Percentiles rank a stretch among this genome's conserved stretches.
Evolutionary conservation across 2,329 filamentous ascomycete genomes (phyloP).

Genomic region (Scedosporium dehoogii): DNA sequence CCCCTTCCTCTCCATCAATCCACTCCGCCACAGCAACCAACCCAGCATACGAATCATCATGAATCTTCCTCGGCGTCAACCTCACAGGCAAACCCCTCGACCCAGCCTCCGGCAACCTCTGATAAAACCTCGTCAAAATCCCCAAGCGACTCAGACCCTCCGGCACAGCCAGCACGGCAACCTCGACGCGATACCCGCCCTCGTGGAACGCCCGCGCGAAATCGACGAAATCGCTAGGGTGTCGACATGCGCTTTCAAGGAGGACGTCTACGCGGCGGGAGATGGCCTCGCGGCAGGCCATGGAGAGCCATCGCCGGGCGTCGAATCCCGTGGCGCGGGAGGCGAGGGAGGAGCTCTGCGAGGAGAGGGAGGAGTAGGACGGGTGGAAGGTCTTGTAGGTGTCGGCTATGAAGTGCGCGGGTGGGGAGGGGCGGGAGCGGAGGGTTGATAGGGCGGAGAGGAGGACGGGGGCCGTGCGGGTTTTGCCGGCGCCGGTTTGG

Average conservation of each 20-base stretch:
- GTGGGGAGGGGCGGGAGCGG: neutral
- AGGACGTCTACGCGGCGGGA: constrained; percentile 24
- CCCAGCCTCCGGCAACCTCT: constrained; percentile 23
- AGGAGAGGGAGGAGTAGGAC: constrained; percentile 21
- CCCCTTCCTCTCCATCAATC: constrained; percentile 20
- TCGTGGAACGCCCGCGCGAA: constrained; percentile 24
- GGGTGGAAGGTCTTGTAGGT: constrained; percentile 40
- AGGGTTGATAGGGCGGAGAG: constrained; percentile 18
- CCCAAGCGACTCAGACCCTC: constrained; percentile 30
- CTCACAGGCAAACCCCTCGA: constrained; percentile 25
- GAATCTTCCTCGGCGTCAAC: constrained; percentile 32
- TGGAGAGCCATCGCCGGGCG: constrained; percentile 33
- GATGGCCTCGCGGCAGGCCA: constrained; percentile 25
- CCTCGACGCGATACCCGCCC: constrained; percentile 26
- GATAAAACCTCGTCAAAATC: constrained; percentile 29
- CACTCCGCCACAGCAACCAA: constrained; percentile 25
- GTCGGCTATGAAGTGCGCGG: constrained; percentile 35
- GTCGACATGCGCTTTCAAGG: constrained; percentile 34
- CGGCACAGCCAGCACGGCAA: constrained; percentile 32
- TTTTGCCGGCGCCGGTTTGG: constrained; percentile 40
- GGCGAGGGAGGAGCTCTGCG: constrained; percentile 20
- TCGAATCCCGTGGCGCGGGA: constrained; percentile 28
- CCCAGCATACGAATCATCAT: constrained; percentile 34
- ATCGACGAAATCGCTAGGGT: constrained; percentile 28
- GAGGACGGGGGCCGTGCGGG: constrained; percentile 29